phyloP scores from a whole-genome alignment of 768 basidiomycete genomes.

The Kwoniella sp. region DNA sequence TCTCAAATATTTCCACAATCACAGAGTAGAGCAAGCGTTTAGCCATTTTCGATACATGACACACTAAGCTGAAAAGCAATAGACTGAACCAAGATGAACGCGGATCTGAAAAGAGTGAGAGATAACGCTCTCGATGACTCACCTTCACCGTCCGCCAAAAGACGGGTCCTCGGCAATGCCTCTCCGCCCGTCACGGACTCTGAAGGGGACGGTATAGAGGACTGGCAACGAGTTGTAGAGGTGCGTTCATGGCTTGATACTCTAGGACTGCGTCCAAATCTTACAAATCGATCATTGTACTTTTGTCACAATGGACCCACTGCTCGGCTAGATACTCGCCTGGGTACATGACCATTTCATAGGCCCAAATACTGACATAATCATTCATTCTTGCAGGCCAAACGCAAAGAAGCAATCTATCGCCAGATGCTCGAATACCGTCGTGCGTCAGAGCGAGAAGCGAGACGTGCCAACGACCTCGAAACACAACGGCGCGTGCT shows the following conservation, averaged over 20 bases:
- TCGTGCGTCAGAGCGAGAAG: slow-evolving; percentile 42
- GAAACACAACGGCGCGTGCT: slow-evolving; percentile 42
- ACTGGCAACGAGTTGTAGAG: slow-evolving; percentile 50
- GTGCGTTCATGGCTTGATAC: slow-evolving; percentile 24
- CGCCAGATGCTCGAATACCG: slow-evolving; percentile 53
- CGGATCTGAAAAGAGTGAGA: slow-evolving; percentile 50
- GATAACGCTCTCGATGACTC: slow-evolving; percentile 40
- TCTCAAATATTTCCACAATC: slow-evolving; percentile 6
- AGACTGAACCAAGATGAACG: slow-evolving; percentile 45
- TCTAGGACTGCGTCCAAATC: too few species aligned
- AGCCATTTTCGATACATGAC: too few species aligned
- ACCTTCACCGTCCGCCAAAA: slow-evolving; percentile 31
- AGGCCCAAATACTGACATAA: neutral
- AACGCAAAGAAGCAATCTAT: slow-evolving; percentile 52
- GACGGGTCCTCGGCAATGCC: slow-evolving; percentile 28
- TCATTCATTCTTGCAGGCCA: slow-evolving; percentile 1
- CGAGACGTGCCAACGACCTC: slow-evolving; percentile 38
- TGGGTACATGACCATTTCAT: neutral
- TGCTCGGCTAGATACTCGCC: too few species aligned
- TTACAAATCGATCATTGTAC: too few species aligned
- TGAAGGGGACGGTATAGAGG: slow-evolving; percentile 40
- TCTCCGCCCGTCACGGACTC: slow-evolving; percentile 13
- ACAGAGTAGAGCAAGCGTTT: neutral
- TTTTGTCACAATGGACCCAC: too few species aligned
- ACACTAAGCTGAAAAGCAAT: too few species aligned